A percentile compares a stretch with the other conserved stretches of the same genome.
Evolutionary conservation across 1,139 yeast genomes (phyloP).

Genomic region (Suhomyces guaymorum): DNA sequence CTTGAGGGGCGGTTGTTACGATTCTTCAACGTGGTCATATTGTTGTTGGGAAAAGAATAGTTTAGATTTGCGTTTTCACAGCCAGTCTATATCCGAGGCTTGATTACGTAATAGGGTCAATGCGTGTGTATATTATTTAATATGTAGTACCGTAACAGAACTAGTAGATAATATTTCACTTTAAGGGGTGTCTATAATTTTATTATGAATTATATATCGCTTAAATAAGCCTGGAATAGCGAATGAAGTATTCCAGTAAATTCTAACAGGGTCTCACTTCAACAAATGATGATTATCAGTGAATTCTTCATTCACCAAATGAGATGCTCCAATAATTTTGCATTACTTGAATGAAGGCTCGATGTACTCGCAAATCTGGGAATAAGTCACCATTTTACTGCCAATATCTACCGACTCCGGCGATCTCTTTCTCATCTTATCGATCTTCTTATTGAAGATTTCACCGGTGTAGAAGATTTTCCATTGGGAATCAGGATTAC

Average conservation of each 20-base stretch:
- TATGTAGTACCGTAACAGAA: too few relatives aligned
- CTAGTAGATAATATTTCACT: too few relatives aligned
- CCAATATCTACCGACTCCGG: constrained; percentile 30
- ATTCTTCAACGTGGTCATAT: not conserved
- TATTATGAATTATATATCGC: too few relatives aligned
- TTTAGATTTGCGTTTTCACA: not conserved
- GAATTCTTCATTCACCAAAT: too few relatives aligned
- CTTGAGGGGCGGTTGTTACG: not conserved
- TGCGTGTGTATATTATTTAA: not conserved
- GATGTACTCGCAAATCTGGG: constrained; percentile 35
- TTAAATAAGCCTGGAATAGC: too few relatives aligned
- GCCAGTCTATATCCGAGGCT: not conserved
- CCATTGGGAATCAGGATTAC: constrained; percentile 59
- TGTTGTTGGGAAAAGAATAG: not conserved
- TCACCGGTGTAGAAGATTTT: constrained; percentile 68
- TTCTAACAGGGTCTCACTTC: too few relatives aligned
- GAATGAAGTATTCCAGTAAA: too few relatives aligned
- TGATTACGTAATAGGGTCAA: not conserved
- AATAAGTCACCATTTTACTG: constrained; percentile 30
- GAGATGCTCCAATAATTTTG: too few relatives aligned
- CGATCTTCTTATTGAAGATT: constrained; percentile 39
- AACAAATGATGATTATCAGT: too few relatives aligned
- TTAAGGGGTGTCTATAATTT: too few relatives aligned
- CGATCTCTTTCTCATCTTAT: constrained; percentile 21
- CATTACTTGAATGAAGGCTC: constrained; percentile 36